Conservation (phyloP, 139 green algal genomes). For the Edaphochlamys debaryana region DNA sequence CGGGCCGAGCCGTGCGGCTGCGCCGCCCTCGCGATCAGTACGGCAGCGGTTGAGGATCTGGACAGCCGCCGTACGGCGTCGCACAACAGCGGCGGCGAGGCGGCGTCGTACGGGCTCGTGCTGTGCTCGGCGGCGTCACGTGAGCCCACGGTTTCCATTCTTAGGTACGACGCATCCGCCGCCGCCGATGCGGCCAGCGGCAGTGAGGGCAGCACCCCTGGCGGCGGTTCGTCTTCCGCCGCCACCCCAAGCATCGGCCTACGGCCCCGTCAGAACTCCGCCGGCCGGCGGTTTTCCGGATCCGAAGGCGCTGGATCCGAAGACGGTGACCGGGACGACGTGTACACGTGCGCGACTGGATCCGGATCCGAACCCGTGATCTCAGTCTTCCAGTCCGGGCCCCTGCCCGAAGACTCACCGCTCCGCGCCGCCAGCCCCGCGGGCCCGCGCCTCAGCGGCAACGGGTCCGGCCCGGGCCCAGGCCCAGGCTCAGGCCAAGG, state of each 20-base stretch:
- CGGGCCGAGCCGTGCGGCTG: slow-evolving; percentile 1
- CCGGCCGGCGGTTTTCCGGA: too few species aligned
- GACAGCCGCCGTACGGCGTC: neutral
- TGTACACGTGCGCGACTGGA: neutral
- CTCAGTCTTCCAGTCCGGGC: slow-evolving; percentile 44
- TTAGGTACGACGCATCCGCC: neutral
- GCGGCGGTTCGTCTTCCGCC: neutral
- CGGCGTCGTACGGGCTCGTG: neutral
- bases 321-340: neutral
- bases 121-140: slow-evolving; percentile 3
- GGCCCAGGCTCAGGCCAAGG: neutral
- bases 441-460: neutral
- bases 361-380: neutral
- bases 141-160: slow-evolving; percentile 11
- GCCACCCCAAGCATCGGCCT: too few species aligned
- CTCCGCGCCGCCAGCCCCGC: slow-evolving; percentile 10
- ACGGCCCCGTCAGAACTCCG: too few species aligned
- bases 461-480: neutral
- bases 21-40: slow-evolving; percentile 12
- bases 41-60: too few species aligned
- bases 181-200: neutral
- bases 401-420: slow-evolving; percentile 39
- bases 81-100: neutral
- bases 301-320: neutral
- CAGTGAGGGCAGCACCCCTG: neutral